phyloP scores from a whole-genome alignment of 176 grass and related monocot genomes.

The Tuctoria greenei region DNA sequence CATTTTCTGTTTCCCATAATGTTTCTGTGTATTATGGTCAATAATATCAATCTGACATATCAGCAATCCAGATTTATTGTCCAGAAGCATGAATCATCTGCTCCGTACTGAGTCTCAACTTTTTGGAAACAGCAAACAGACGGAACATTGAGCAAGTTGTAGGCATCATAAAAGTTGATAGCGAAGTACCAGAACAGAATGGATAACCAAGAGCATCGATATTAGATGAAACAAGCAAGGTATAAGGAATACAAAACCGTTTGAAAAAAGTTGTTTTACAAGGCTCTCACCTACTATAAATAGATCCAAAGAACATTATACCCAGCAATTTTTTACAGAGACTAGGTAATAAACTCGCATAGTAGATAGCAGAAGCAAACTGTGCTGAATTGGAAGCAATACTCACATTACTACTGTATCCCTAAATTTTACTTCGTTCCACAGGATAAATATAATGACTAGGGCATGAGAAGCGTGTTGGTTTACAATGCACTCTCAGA shows the following conservation, averaged over 20 bases:
- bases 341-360: background rate
- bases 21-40: too few relatives aligned
- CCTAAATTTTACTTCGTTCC: background rate
- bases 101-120: background rate
- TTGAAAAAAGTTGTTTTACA: background rate
- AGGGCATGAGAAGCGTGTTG: background rate
- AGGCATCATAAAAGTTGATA: background rate
- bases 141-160: background rate
- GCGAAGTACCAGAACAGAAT: background rate
- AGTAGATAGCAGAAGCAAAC: slow-evolving; percentile 24
- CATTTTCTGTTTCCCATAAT: too few relatives aligned
- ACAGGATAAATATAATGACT: background rate
- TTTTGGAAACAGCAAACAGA: background rate
- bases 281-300: background rate
- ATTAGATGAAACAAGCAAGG: background rate
- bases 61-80: too few relatives aligned
- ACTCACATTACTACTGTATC: slow-evolving; percentile 16
- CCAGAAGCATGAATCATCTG: background rate
- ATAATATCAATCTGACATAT: too few relatives aligned
- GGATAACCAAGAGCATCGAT: too few relatives aligned
- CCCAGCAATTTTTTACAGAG: background rate
- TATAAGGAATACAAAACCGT: background rate
- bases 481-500: slow-evolving; percentile 8
- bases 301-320: background rate
- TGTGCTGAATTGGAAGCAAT: slow-evolving; percentile 10